Conservation (phyloP, 306 rosid species). For the Cucumis melo region DNA sequence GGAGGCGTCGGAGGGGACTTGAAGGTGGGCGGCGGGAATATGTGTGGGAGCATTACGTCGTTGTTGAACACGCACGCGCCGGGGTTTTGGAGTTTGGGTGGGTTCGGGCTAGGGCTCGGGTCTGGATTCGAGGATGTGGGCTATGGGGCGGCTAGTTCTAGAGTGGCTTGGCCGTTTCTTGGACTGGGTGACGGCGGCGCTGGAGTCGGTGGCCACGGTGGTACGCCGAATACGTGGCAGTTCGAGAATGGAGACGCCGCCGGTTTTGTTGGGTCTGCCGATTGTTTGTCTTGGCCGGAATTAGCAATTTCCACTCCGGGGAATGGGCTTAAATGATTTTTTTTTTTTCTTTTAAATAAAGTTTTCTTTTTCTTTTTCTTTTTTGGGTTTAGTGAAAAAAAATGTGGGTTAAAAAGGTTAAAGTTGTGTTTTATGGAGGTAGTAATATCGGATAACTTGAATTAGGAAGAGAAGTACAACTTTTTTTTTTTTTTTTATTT, state of each 20-base stretch:
- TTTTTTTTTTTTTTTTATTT: not conserved
- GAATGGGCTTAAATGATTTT: constrained; percentile 52
- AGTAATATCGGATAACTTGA: not conserved
- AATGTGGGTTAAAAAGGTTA: not conserved
- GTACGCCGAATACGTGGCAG: constrained; percentile 52
- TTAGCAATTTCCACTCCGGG: constrained; percentile 80
- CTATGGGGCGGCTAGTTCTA: constrained; percentile 40
- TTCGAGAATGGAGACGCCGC: constrained; percentile 50
- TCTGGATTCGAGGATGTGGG: constrained; percentile 58
- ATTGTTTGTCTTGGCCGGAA: constrained; percentile 87
- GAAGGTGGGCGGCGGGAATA: constrained; percentile 19
- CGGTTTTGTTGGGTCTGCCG: constrained; percentile 41
- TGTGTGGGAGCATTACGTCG: constrained; percentile 66
- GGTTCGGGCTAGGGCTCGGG: constrained; percentile 71
- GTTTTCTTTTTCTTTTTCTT: not conserved
- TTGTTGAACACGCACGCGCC: constrained; percentile 47
- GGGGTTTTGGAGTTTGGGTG: constrained; percentile 63
- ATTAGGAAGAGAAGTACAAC: constrained; percentile 1
- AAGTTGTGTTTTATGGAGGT: not conserved
- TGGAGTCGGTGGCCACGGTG: constrained; percentile 18
- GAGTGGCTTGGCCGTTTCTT: constrained; percentile 55
- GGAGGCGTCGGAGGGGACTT: constrained; percentile 15
- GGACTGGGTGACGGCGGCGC: constrained; percentile 41
- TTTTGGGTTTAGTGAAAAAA: not conserved
- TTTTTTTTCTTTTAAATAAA: not conserved